Base-by-base conservation (phyloP, 2,329 filamentous ascomycete genomes). In the Aspergillus brasiliensis region DNA sequence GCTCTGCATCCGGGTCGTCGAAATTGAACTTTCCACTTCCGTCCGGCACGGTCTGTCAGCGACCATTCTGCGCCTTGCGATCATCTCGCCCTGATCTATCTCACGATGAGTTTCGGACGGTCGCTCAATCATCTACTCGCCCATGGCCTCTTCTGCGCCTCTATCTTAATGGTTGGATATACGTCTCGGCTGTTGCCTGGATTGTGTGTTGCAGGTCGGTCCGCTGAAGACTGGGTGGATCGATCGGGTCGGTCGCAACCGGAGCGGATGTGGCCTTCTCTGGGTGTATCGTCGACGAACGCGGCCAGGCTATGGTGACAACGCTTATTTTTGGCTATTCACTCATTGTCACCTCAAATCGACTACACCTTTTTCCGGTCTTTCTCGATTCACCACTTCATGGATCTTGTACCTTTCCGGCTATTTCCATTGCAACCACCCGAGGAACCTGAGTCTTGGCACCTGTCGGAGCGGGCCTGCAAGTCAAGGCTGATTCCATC, bases 171-270 rank as follows among this genome's bases (percentile, higher is more conserved):
- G 34, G 3, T 59, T 42, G 51, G 56, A 51, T 47, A 48, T 60
- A 49, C 53, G 44, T 57, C 48, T 38, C 46, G 25, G 42, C 56
- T 54, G 51, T 60, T 48, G 23, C 62, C 42, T 46, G 44, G 46
- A 37, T 34, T 46, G 27, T 53, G 51, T 51, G 57, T 37, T 56
- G 51, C 31, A 54, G 38, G 48, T 47, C 48, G 38, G 48, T 47
- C 48, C 31, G 37, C 10, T 34, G 56, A 40, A 46, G 44, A 27
- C 17, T 23, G 40, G 38, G 38, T 52, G 44, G 46, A 28, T 46
- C 27, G 48, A 54, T 46, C 44, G 51, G 52, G 51, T 62, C 66
- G 66, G 63, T 66, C 65, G 65, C 66, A 67, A 65, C 58, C 59
- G 61, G 56, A 54, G 48, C 21, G 52, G 54, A 34, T 34, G 60